Evolutionary conservation across 148 eudicot genomes (phyloP), one percentile per base, ranked within the genome.

Genomic region (Rhododendron ovatum): DNA sequence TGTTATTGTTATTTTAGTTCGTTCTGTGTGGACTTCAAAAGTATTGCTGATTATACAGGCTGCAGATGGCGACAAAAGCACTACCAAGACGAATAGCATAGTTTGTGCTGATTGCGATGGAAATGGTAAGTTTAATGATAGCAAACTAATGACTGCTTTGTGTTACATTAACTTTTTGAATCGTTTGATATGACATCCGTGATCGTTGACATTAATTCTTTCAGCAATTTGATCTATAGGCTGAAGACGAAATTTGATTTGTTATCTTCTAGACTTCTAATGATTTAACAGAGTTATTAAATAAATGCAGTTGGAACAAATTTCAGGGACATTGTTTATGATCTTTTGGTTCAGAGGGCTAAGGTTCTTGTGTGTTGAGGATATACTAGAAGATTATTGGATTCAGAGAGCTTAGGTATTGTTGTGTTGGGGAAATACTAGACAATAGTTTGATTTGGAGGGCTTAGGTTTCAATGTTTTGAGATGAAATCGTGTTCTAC

Each of bases 31-130:
- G 76, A 20, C 51, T 75, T 81, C 3, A 47, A 39, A 50, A 73
- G 4, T 78, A 11, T 28, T 48, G 28, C 47, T 48, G 80, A 43
- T 84, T 87, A 69, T 74, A 53, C 83, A 90, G 91, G 90, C 90
- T 81, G 37, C 88, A 63, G 78, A 73, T 47, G 76, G 85, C 35
- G 81, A 84, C 71, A 78, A 82, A 69, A 47, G 63, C 84, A 86
- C 74, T 67, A 11, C 89, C 80, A 88, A 88, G 65, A 5, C 15
- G 20, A 91, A 78, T 43, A 91, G 89, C 89, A 63, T 91, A 48
- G 84, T 91, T 55, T 91, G 93, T 87, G 81, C 77, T 85, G 81
- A 84, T 5, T 91, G 93, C 80, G 91, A 91, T n/a, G 93, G 93
- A 87, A 87, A 90, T 82, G 93, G 93, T 91, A 78, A 81, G 89